Base-by-base conservation (phyloP, 2,329 filamentous ascomycete genomes). In the Ceratocystis papillata region DNA sequence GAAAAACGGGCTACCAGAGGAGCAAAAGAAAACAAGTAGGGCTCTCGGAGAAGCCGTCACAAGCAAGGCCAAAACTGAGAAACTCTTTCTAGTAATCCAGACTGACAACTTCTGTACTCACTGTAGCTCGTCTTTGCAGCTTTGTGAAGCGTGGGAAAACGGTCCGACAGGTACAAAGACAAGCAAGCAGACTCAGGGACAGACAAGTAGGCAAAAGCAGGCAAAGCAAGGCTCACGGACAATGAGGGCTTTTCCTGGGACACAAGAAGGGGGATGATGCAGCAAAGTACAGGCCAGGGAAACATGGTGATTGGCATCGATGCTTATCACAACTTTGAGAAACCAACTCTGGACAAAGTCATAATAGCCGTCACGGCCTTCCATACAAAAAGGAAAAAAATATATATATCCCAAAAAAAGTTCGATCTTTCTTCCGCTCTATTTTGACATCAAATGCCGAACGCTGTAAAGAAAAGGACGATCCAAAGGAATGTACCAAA, bases 401-500 rank as follows among this genome's bases (percentile, higher is more conserved):
- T 15, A 12, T 12, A 22, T 4, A 20, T 12, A 30, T 12, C 46
- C 46, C n/a, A 50, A 25, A 50, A 50, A 50, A 50, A 50, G 22
- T 7, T 8, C 46, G 22, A 25, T n/a, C 33, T 37, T 59, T 59
- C 37, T 59, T 22, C 48, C 17, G 48, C 48, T 53, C 48, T 53
- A 53, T 20, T 53, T 53, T 53, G 48, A 25, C 45, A n/a, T 33
- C 22, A n/a, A 63, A 63, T 48, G 61, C 17, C 61, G 25, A 45
- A 41, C 17, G 55, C 33, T 44, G 60, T 46, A n/a, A 63, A n/a
- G 41, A 63, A 46, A 45, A 28, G 20, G 50, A 41, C 17, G 45
- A 53, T 46, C 61, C 28, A n/a, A 50, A 64, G 28, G 41, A 46
- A 25, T 28, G 59, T 22, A 55, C 25, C 6, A 55, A 66, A 55